Percentiles rank a stretch among this genome's conserved stretches.
Conservation (phyloP, 2,329 filamentous ascomycete species). For the Tympanopsis confertula region DNA sequence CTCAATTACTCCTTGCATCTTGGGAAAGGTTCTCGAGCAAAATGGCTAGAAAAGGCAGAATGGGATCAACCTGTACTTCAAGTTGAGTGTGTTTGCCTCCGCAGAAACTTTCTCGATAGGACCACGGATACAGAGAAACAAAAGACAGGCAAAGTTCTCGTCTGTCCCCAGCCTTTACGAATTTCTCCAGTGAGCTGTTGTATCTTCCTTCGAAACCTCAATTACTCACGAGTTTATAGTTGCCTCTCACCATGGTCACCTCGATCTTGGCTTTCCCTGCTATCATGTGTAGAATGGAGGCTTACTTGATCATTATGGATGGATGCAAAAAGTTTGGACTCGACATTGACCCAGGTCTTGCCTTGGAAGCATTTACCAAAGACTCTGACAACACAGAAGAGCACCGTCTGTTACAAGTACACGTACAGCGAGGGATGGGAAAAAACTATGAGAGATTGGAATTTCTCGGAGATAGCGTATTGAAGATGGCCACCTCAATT, state of each 20-base stretch:
- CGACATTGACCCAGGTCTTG: slow-evolving; percentile 52
- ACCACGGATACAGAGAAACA: slow-evolving; percentile 36
- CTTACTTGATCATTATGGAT: slow-evolving; percentile 69
- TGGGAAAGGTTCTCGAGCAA: slow-evolving; percentile 45
- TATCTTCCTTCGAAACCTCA: background rate
- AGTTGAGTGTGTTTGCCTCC: slow-evolving; percentile 61
- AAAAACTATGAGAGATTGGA: slow-evolving; percentile 91
- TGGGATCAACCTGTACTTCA: slow-evolving; percentile 70
- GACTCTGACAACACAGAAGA: slow-evolving; percentile 78
- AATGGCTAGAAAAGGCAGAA: slow-evolving; percentile 34
- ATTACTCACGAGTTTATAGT: slow-evolving; percentile 23
- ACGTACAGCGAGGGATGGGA: slow-evolving; percentile 77
- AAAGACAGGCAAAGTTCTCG: slow-evolving; percentile 28
- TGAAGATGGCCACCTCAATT: slow-evolving; percentile 93
- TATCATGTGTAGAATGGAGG: slow-evolving; percentile 74
- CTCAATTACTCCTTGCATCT: slow-evolving; percentile 75
- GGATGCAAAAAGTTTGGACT: slow-evolving; percentile 57
- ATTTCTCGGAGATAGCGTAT: slow-evolving; percentile 82
- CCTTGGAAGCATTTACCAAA: slow-evolving; percentile 84
- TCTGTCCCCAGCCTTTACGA: slow-evolving; percentile 66
- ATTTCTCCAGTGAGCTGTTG: slow-evolving; percentile 58
- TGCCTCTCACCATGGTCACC: slow-evolving; percentile 57
- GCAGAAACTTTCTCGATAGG: slow-evolving; percentile 75
- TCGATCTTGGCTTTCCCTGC: slow-evolving; percentile 71
- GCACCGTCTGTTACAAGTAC: slow-evolving; percentile 52